Conservation (phyloP, 306 rosid species). For the Geum urbanum region DNA sequence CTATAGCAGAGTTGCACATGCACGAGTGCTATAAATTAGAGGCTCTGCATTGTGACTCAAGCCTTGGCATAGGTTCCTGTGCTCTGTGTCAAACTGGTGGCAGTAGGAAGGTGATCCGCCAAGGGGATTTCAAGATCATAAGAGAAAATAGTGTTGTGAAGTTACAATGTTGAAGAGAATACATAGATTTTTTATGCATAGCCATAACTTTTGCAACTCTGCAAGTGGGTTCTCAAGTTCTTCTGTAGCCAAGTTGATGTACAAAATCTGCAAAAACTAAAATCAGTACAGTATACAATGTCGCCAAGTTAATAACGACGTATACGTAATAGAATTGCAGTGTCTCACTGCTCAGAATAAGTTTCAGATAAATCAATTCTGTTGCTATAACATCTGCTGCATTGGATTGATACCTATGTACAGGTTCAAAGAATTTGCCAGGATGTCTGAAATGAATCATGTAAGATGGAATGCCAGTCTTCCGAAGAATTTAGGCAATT, state of each 20-base stretch:
- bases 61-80: background rate
- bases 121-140: background rate
- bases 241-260: background rate
- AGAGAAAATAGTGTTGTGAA: background rate
- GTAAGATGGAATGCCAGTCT: too few relatives aligned
- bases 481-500: too few relatives aligned
- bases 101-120: background rate
- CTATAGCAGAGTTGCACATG: background rate
- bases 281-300: background rate
- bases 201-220: background rate
- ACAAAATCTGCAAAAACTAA: background rate
- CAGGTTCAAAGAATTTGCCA: too few relatives aligned
- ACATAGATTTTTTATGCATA: background rate
- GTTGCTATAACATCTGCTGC: too few relatives aligned
- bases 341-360: too few relatives aligned
- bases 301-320: background rate
- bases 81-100: slow-evolving; percentile 11
- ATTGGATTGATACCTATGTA: too few relatives aligned
- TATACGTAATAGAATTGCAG: too few relatives aligned
- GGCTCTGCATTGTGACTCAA: background rate
- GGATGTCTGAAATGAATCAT: too few relatives aligned
- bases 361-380: too few relatives aligned
- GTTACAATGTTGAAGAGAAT: background rate
- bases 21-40: background rate
- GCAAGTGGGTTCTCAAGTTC: background rate